Base-by-base conservation (phyloP, 805 yeast species). In the Saccharomycopsis vini region DNA sequence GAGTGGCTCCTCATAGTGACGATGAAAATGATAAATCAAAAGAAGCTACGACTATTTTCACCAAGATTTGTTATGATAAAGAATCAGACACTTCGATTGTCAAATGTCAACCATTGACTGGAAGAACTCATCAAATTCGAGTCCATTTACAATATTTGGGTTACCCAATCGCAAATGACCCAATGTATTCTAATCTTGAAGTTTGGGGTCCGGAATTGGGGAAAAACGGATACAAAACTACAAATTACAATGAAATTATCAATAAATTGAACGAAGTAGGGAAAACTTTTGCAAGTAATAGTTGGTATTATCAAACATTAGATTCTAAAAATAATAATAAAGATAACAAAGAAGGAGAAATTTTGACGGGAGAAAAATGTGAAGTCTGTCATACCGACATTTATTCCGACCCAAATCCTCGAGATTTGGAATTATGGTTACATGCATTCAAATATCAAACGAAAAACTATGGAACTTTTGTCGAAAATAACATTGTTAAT, bases 91-190 rank as follows among this genome's bases (percentile, higher is more conserved):
- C 57, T 3, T 59, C 62, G 74, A 69, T 92, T 21, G 95, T 92
- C 3, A 70, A 77, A 49, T 90, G 97, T 61, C 73, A 68, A 52
- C 98, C 98, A 1, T 63, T 74, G 16, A 90, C 98, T 0, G 98
- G 98, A 0, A 70, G 98, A 56, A 86, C 97, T 0, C 98, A 92
- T 60, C 98, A 92, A 59, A 89, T 92, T 40, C 68, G 98, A 47
- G 95, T 92, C 1, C 98, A 92, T 64, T 63, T 92, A 45, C 97
- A 89, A 61, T 81, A 69, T 51, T 53, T 92, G 12, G 97, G 97
- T 0, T 73, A 69, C 56, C 96, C 98, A 0, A 84, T 83, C 19
- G 78, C 77, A 6, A 81, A 84, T 54, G 94, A 83, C 57, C 92
- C 92, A 0, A 68, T 82, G 1, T 84, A 88, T 56, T 81, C 95